Evolutionary conservation across 495 filamentous ascomycete genomes (phyloP), one percentile per base, ranked within the genome.

Genomic region (Beverwykella pulmonaria): DNA sequence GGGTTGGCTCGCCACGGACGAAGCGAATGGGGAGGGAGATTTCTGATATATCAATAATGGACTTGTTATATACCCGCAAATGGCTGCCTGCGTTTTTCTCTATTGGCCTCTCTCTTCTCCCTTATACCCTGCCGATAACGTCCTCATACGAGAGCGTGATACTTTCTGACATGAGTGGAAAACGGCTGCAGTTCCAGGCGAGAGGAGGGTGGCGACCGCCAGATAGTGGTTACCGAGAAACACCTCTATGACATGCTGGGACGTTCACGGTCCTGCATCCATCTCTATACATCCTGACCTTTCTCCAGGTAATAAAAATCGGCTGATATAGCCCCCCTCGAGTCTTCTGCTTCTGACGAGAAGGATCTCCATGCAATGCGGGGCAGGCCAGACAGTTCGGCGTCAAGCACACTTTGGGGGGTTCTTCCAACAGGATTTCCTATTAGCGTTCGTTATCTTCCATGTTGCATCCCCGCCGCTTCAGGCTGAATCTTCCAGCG

Each of bases 1-100:
- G 65, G 92, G 93, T 47, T 97, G 92, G 92, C 79, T 90, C 64
- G 79, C 84, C 53, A 77, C 78, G 25, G 77, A 81, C 19, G 80
- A 82, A 27, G 68, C 68, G 39, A 76, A 72, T 52, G 73, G 74
- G 22, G 76, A 81, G 22, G 73, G 74, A 19, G 76, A 81, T 29
- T 70, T 70, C 53, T 76, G 63, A 69, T 63, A 58, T 53, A 49
- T 27, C 48, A 50, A 55, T 66, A 67, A 48, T 71, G 61, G 46
- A 63, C 20, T 6, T 67, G 53, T 67, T 62, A 71, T 71, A 71
- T 65, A 61, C 30, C 68, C 46, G 10, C 22, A 60, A 30, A 50
- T 48, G 63, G 63, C 27, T 53, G 50, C 48, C 53, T 68, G 59
- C 59, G 32, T 62, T 39, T 63, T 71, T 25, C 46, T 41, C 53